Evolutionary conservation across 805 yeast species (phyloP).

Genomic region (Hanseniaspora vineae): DNA sequence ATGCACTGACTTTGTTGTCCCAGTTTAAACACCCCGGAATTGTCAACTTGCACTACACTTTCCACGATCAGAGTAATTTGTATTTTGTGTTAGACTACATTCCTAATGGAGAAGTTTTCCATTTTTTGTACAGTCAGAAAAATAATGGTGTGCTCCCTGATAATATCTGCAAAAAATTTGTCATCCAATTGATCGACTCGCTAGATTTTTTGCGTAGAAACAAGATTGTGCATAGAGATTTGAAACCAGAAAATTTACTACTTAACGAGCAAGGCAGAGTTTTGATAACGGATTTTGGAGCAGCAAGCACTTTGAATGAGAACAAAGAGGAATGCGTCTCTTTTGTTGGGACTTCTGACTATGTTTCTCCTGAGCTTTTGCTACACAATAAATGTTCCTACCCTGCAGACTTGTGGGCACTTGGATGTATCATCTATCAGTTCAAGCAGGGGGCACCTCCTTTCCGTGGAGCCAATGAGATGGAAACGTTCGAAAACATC

Average conservation of each 20-base stretch:
- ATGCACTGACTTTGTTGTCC: constrained; percentile 62
- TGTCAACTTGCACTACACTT: constrained; percentile 82
- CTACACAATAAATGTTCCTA: constrained; percentile 69
- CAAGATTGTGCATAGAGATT: constrained; percentile 86
- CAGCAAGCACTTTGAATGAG: constrained; percentile 49
- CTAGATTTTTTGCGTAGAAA: constrained; percentile 63
- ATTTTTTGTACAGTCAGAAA: constrained; percentile 41
- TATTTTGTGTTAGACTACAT: constrained; percentile 93
- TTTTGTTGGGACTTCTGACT: constrained; percentile 96
- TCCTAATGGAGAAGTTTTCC: constrained; percentile 83
- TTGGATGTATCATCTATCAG: constrained; percentile 81
- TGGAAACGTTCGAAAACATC: constrained; percentile 79
- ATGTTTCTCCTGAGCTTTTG: constrained; percentile 85
- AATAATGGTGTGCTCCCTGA: constrained; percentile 62
- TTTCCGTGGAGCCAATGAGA: constrained; percentile 75
- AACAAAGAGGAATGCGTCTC: constrained; percentile 40
- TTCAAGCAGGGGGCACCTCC: constrained; percentile 79
- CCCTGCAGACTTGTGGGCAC: constrained; percentile 85
- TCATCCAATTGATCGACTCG: constrained; percentile 82
- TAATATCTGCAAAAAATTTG: constrained; percentile 62
- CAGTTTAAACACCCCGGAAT: constrained; percentile 87
- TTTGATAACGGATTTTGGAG: constrained; percentile 94
- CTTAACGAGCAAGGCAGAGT: constrained; percentile 76
- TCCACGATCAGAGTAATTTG: constrained; percentile 78
- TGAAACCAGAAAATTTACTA: constrained; percentile 72